Evolutionary conservation across 2,329 filamentous ascomycete species (phyloP), one percentile per base, ranked within the genome.

Genomic region (Eutypella sp.): DNA sequence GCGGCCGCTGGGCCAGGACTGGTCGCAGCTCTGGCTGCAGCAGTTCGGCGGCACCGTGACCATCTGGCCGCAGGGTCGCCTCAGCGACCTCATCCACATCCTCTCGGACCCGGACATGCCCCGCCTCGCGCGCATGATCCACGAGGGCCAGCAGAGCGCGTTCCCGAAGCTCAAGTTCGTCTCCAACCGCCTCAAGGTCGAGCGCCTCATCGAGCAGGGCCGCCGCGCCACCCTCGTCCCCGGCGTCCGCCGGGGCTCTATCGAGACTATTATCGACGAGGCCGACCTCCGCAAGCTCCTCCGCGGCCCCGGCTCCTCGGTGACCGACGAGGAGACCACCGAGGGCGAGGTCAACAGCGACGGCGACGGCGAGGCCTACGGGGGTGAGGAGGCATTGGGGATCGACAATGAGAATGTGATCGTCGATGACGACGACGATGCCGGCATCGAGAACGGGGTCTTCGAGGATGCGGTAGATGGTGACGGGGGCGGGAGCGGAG

Each of bases 11-110:
- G 92, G 91, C 3, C 92, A 97, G 66, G 93, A 99, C 64, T 99
- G 93, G 93, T 91, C 85, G 47, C 87, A 96, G 67, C 82, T 99
- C 19, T 99, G 92, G 88, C 78, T 99, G 40, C 93, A 99, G 65
- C 82, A 90, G 47, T 99, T 99, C 66, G 87, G 85, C 52, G 93
- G 93, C 23, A 97, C 89, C 9, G 86, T 97, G 52, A 99, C 93
- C 11, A 91, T 99, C 60, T 97, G 92, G 91, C 93, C 93, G 7
- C 89, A 90, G 64, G 85, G 83, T 11, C 71, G 83, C 3, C 70
- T 81, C 2, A 85, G 82, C 1, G 93, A 99, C 68, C 95, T 96
- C 63, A 82, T 78, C 62, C 81, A 88, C 57, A 95, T 99, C 50
- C 76, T 99, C 1, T 82, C 84, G 1, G 93, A 99, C 60, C 93